phyloP scores from a whole-genome alignment of 768 basidiomycete genomes.

The Auriscalpium orientale region DNA sequence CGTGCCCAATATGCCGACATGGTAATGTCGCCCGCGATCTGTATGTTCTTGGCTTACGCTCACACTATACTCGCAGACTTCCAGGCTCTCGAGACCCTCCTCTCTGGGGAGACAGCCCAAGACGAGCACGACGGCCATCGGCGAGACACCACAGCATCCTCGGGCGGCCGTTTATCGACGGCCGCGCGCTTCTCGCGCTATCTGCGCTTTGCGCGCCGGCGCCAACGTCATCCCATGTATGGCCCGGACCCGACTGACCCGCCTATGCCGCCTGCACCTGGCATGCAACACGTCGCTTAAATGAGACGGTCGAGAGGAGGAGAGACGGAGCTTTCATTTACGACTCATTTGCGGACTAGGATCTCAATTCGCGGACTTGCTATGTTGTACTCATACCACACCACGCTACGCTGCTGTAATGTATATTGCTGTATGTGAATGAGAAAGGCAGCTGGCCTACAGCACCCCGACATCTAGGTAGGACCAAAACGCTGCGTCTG shows the following conservation, averaged over 20 bases:
- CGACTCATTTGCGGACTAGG: too few relatives aligned
- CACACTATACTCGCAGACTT: slow-evolving; percentile 20
- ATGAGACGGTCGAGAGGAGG: too few relatives aligned
- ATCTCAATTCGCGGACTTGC: too few relatives aligned
- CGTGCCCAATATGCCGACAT: slow-evolving; percentile 89
- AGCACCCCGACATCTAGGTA: too few relatives aligned
- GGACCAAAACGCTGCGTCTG: too few relatives aligned
- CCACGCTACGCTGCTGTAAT: too few relatives aligned
- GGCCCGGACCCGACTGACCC: slow-evolving; percentile 22
- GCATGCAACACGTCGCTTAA: neutral
- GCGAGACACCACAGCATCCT: slow-evolving; percentile 8
- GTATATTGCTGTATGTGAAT: too few relatives aligned
- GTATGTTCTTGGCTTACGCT: neutral
- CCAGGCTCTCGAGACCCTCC: slow-evolving; percentile 28
- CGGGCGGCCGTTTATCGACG: slow-evolving; percentile 11
- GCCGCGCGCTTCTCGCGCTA: slow-evolving; percentile 27
- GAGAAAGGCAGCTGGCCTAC: too few relatives aligned
- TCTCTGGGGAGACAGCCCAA: slow-evolving; percentile 16
- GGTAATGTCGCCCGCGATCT: slow-evolving; percentile 36
- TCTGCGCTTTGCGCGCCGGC: slow-evolving; percentile 23
- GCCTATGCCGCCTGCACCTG: slow-evolving; percentile 16
- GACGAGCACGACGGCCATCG: slow-evolving; percentile 12
- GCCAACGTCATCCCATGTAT: slow-evolving; percentile 13
- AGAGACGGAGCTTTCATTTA: too few relatives aligned
- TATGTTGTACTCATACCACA: too few relatives aligned